Base-by-base conservation (phyloP, 768 basidiomycete species). In the Lactifluus volemus region DNA sequence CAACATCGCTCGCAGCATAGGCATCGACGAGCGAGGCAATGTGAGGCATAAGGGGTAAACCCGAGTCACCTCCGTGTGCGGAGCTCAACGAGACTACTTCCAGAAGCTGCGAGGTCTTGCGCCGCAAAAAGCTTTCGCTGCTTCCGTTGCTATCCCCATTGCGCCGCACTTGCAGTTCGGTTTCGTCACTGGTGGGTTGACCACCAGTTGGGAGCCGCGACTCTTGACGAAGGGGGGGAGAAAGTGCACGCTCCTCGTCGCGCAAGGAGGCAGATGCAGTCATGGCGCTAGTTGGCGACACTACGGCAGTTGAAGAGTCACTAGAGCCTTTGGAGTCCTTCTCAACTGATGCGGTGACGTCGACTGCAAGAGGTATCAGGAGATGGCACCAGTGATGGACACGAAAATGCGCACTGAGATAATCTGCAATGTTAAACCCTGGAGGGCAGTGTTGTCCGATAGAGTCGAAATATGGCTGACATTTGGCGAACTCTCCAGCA, bases 351-450 rank as follows among this genome's bases (percentile, higher is more conserved):
- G 73, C 77, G n/a, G 74, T 82, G 65, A 75, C 70, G 68, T 75
- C 78, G 67, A 73, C 74, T 78, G 53, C 58, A 73, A 56, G 66
- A 73, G 55, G 64, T 70, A 34, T 42, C 19, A 59, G 1, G 19
- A 21, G 21, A 30, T 25, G 11, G 36, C 1, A 34, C n/a, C 11
- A 30, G 25, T 19, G 32, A 34, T 30, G 53, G 29, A 59, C 53
- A 60, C 8, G 12, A 25, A 32, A 60, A 9, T 32, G 41, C 89
- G 56, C 70, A 95, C 94, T 98, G 59, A 98, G 76, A 73, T 85
- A 98, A 74, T 99, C 97, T 0, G 96, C 97, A 65, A 98, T 90
- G 70, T 99, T 99, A 73, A 94, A 98, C 0, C 96, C 97, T 10
- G 84, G 77, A 5, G 97, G 97, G 69, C 97, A 99, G 0, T 85